These are phyloP conservation scores for Leccinellum luteum DNA, from an alignment of 768 basidiomycete genomes.

Conservation along the genomic window DNA sequence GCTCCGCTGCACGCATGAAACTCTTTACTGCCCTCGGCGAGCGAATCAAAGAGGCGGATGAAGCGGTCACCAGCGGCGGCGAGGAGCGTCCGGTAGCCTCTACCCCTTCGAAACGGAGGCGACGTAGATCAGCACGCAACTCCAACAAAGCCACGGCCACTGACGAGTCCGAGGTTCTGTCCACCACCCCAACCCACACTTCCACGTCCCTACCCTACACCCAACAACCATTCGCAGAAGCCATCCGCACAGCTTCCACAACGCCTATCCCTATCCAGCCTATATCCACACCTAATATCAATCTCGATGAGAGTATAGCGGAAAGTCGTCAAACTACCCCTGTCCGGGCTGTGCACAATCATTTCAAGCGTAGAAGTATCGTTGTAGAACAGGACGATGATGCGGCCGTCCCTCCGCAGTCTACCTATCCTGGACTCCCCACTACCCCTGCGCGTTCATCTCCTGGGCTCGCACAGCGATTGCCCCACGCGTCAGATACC, in stretches of 20 bases:
- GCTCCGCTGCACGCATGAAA: conserved; percentile 65
- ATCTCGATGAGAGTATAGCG: conserved; percentile 29
- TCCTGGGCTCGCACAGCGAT: conserved; percentile 31
- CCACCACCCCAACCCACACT: conserved; percentile 55
- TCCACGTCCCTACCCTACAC: conserved; percentile 47
- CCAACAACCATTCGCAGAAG: conserved; percentile 31
- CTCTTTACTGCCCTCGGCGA: conserved; percentile 65
- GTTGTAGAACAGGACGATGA: conserved; percentile 73
- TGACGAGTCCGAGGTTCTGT: conserved; percentile 44
- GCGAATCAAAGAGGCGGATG: conserved; percentile 57
- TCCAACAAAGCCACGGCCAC: conserved; percentile 40
- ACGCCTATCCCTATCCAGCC: conserved; percentile 31
- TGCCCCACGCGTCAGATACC: conserved; percentile 51
- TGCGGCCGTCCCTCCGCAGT: conserved; percentile 39
- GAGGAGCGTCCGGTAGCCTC: conserved; percentile 48
- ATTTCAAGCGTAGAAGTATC: conserved; percentile 56
- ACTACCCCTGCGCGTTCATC: conserved; percentile 41
- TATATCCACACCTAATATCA: conserved; percentile 25
- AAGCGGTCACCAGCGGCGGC: conserved; percentile 56
- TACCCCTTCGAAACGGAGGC: conserved; percentile 51
- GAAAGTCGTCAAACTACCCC: conserved; percentile 34
- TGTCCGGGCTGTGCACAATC: conserved; percentile 36
- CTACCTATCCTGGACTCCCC: conserved; percentile 40
- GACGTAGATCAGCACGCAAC: conserved; percentile 50
- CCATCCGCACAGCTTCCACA: conserved; percentile 25